Base-by-base conservation (phyloP, 2,329 filamentous ascomycete genomes). In the Teratosphaeria viscida region DNA sequence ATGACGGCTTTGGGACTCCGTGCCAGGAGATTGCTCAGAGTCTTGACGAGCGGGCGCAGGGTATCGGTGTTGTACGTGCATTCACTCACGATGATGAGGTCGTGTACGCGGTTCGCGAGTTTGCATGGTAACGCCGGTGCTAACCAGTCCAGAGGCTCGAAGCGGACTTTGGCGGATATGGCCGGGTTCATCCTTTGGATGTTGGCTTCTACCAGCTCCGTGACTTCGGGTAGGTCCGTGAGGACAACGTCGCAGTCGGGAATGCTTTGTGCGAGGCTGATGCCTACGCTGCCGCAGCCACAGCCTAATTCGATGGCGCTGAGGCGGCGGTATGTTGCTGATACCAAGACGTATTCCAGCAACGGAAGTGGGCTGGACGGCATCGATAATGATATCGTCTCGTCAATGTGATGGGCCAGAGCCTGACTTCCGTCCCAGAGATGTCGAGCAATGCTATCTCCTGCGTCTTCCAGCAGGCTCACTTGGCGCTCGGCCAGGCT, bases 51-150 rank as follows among this genome's bases (percentile, higher is more conserved):
- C 27, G 82, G 78, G 2, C 84, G 82, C 57, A 86, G 80, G 61
- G 83, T 86, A 66, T 87, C 85, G 16, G 81, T 76, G 69, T 89
- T 89, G 73, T 90, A 90, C 1, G 86, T 89, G 72, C 87, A 89
- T 70, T 90, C 87, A 1, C 85, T 84, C 1, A 88, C 81, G 3
- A 88, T 69, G 26, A 89, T 77, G 37, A 89, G 67, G 69, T 87
- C 82, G 66, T 83, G 78, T 11, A 78, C 70, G 43, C 75, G 69
- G 4, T 70, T 66, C 32, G 65, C 63, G 2, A 76, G 57, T 0
- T 81, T 77, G 6, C 85, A 71, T 14, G 77, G 70, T n/a, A 47
- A 16, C 1, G 55, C 5, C 5, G 27, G 3, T 14, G 76, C 69
- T n/a, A 83, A 79, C 86, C 87, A 90, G 69, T 88, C 82, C 4